These are phyloP conservation scores for Russula sp. DNA, from an alignment of 768 basidiomycete genomes.

Conservation along the genomic window DNA sequence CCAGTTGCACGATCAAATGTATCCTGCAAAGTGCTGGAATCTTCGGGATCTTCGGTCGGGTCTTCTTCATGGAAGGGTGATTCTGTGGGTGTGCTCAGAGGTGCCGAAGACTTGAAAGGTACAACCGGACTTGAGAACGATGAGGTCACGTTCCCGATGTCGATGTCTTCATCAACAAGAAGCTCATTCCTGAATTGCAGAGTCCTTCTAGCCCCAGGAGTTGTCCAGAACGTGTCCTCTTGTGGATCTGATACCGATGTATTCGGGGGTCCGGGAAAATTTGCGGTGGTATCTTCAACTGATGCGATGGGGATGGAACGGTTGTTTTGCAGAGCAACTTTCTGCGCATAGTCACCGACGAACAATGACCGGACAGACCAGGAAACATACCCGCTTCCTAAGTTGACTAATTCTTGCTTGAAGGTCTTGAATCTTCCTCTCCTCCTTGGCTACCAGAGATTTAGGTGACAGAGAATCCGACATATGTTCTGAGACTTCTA, in stretches of 20 bases:
- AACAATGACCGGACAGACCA: neutral
- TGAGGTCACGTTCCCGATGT: constrained; percentile 36
- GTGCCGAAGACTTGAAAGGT: constrained; percentile 1
- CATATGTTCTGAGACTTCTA: constrained; percentile 22
- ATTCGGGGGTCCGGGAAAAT: constrained; percentile 22
- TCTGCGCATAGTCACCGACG: constrained; percentile 21
- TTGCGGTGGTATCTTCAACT: constrained; percentile 22
- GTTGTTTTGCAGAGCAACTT: constrained; percentile 26
- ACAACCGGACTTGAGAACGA: constrained; percentile 41
- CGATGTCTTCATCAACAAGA: constrained; percentile 54
- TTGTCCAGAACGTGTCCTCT: constrained; percentile 59
- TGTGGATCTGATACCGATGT: constrained; percentile 27
- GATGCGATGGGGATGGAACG: constrained; percentile 12
- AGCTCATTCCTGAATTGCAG: constrained; percentile 58
- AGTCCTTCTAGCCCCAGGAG: constrained; percentile 49
- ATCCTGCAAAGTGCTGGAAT: constrained; percentile 8
- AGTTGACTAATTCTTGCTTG: constrained; percentile 37
- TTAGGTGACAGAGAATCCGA: constrained; percentile 26
- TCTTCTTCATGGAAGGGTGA: neutral
- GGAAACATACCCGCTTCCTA: constrained; percentile 30
- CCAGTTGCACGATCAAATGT: constrained; percentile 10
- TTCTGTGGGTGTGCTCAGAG: neutral
- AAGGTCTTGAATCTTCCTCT: constrained; percentile 36
- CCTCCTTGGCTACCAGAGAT: constrained; percentile 33
- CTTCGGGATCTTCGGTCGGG: neutral